Percentiles rank a stretch among this genome's conserved stretches.
phyloP scores from a whole-genome alignment of 805 yeast species.

The Yamadazyma akitaensis region DNA sequence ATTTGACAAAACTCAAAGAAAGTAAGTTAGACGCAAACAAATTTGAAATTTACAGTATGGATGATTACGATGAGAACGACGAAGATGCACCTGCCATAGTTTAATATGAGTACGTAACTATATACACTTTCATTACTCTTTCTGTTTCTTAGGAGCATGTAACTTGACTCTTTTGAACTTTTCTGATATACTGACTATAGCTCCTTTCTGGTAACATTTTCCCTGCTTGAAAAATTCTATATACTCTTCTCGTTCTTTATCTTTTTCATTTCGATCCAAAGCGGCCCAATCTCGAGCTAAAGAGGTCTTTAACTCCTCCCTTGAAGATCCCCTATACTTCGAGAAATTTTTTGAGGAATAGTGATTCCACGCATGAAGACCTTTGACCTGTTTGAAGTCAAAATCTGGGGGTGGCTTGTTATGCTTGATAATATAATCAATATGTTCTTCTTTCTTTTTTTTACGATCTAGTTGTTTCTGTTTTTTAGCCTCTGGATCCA shows the following conservation, averaged over 20 bases:
- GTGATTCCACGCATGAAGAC: conserved; percentile 38
- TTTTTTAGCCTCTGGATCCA: conserved; percentile 8
- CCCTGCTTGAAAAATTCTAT: conserved; percentile 19
- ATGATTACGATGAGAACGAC: conserved; percentile 21
- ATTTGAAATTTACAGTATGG: conserved; percentile 24
- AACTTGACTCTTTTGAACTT: conserved; percentile 6
- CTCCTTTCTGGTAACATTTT: conserved; percentile 10
- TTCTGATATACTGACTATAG: conserved; percentile 4
- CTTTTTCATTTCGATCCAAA: conserved; percentile 26
- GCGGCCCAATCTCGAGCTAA: conserved; percentile 23
- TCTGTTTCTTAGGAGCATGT: not conserved
- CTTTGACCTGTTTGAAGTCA: conserved; percentile 15
- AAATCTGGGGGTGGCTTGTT: conserved; percentile 12
- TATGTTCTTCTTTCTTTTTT: conserved; percentile 1
- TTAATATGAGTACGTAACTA: not conserved
- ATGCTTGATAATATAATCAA: conserved; percentile 11
- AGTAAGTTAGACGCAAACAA: conserved; percentile 16
- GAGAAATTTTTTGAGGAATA: conserved; percentile 12
- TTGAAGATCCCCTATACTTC: not conserved
- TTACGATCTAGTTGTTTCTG: not conserved
- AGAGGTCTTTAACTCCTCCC: conserved; percentile 8
- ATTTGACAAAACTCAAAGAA: conserved; percentile 9
- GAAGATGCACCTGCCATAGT: conserved; percentile 29
- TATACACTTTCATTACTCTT: not conserved
- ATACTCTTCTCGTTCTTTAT: conserved; percentile 26